phyloP scores from a whole-genome alignment of 345 rosid species.

The Melaleuca alternifolia region DNA sequence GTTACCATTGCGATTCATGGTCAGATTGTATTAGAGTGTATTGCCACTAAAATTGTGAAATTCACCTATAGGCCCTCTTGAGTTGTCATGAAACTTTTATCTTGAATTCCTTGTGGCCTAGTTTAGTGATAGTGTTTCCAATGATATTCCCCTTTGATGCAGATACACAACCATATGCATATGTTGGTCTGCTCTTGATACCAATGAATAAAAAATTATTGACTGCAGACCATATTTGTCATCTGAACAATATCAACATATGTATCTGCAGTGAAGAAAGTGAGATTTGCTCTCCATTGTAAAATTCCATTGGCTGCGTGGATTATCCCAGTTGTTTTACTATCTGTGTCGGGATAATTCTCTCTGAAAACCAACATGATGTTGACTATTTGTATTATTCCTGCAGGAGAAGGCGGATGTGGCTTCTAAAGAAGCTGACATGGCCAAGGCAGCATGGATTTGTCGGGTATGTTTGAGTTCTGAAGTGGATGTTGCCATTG shows the following conservation, averaged over 20 bases:
- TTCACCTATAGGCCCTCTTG: neutral
- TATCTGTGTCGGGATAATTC: neutral
- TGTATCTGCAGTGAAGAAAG: neutral
- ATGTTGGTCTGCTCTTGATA: neutral
- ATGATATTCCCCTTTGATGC: neutral
- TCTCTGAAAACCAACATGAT: neutral
- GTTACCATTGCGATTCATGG: neutral
- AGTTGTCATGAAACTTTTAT: neutral
- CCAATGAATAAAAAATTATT: neutral
- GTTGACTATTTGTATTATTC: neutral
- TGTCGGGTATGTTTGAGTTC: constrained; percentile 72
- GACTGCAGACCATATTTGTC: neutral
- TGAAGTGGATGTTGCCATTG: constrained; percentile 70
- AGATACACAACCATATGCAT: neutral
- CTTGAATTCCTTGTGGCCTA: neutral
- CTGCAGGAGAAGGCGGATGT: constrained; percentile 66
- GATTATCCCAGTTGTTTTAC: neutral
- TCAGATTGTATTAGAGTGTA: neutral
- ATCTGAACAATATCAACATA: neutral
- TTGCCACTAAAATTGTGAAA: neutral
- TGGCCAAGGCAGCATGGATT: constrained; percentile 80
- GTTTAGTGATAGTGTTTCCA: neutral
- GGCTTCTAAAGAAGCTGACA: constrained; percentile 68
- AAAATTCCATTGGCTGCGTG: neutral
- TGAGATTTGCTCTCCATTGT: neutral